Base-by-base conservation (phyloP, 805 yeast species). In the Suhomyces vadensis region DNA sequence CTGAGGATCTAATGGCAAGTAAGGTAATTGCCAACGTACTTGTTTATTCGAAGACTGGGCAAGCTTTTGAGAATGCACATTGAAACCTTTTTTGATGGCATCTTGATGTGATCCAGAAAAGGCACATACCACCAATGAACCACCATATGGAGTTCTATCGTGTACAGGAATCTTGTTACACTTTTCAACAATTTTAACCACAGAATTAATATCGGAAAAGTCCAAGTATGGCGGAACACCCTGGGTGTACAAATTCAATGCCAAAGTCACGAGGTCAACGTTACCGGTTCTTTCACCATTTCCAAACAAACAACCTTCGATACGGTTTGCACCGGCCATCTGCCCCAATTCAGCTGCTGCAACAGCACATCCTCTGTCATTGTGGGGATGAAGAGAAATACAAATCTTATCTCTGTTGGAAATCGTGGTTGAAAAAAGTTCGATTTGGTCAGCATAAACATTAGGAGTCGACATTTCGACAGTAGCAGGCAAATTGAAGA, bases 251-350 rank as follows among this genome's bases (percentile, higher is more conserved):
- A 86, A 70, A 58, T 86, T 86, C 48, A 86, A 71, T 4, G 89
- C 92, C 41, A 86, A 68, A 1, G 94, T 86, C 24, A 86, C 90
- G 43, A 86, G 68, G 60, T 87, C 94, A 41, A 87, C 95, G 58
- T 86, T 86, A 51, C 95, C 95, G 3, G 95, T 86, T 64, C 95
- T 80, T 71, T 86, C 95, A 53, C 95, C 94, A 57, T 86, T 86
- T 41, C 94, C 95, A 55, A 86, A 86, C 38, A 86, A 67, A 67
- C 92, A 86, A 17, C 95, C 95, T 65, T 86, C 95, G 20, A 86
- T 86, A 63, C 95, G 78, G 62, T 86, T 89, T n/a, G 89, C 95
- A 42, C 95, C 95, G 2, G 89, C 95, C 65, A 86, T 57, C 57
- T 81, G 83, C 37, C 87, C 95, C 44, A 86, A 75, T 65, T 86